Evolutionary conservation across 2,329 filamentous ascomycete species (phyloP), one percentile per base, ranked within the genome.

Genomic region (Ciborinia camelliae): DNA sequence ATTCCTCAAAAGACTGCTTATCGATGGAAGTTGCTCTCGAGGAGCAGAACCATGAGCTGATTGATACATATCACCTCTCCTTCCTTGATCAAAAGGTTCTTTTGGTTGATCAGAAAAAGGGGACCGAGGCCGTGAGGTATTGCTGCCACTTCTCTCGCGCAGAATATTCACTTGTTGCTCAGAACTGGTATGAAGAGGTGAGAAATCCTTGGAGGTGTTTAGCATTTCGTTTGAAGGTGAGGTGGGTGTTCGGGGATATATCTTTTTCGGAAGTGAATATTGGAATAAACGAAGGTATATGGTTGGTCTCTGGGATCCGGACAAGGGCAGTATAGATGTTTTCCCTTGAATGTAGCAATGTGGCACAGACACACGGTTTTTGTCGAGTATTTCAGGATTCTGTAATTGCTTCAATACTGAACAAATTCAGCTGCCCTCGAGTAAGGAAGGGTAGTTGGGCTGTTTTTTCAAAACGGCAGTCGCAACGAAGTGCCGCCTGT

Each of bases 1-100:
- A 70, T n/a, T n/a, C n/a, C n/a, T n/a, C n/a, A 75, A 74, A 9
- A 76, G 54, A 65, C 73, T 75, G 61, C 72, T 76, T 50, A 76
- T 61, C 18, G 74, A 70, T 51, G 74, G 74, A 4, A 76, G 67
- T 32, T 71, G 70, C 67, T 76, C 74, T 69, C 73, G 68, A 32
- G 67, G 60, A 45, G 50, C 39, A 8, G 57, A 50, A 41, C 73
- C 67, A 63, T 68, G 68, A 9, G 59, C 67, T 52, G 60, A 65
- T 51, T 67, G 68, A 67, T 72, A 72, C 68, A 73, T 70, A 6
- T 73, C 67, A 65, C 57, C 69, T 48, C 47, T 57, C 64, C 67
- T 69, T n/a, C 60, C 45, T 57, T 64, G 65, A 10, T 63, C 62
- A 62, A 63, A 45, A 52, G 8, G 35, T 23, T 15, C 52, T 63